phyloP scores from a whole-genome alignment of 495 filamentous ascomycete species.

The Emericellopsis terricola region DNA sequence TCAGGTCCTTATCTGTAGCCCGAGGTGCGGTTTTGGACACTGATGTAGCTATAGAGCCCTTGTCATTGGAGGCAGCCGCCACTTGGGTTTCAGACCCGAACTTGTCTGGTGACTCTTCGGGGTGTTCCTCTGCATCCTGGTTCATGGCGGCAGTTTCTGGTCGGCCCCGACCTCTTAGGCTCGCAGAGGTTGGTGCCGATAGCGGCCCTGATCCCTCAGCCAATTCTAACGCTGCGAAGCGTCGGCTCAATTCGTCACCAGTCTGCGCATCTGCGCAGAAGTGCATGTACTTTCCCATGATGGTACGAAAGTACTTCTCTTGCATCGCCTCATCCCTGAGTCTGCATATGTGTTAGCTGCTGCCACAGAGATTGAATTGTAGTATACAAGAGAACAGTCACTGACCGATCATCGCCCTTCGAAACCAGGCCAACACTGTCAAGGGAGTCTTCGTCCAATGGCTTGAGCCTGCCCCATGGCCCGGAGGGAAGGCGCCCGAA shows the following conservation, averaged over 20 bases:
- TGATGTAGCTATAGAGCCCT: too few relatives aligned
- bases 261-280: conserved; percentile 57
- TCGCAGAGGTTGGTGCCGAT: too few relatives aligned
- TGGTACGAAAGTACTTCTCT: conserved; percentile 68
- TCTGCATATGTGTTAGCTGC: conserved; percentile 34
- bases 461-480: conserved; percentile 53
- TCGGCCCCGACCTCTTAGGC: too few relatives aligned
- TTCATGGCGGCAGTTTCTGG: too few relatives aligned
- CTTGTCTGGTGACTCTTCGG: too few relatives aligned
- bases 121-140: too few relatives aligned
- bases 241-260: conserved; percentile 49
- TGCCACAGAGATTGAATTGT: too few relatives aligned
- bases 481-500: conserved; percentile 1
- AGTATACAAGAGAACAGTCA: too few relatives aligned
- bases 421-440: conserved; percentile 68
- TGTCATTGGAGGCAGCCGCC: too few relatives aligned
- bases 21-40: conserved; percentile 2
- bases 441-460: conserved; percentile 50
- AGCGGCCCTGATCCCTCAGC: conserved; percentile 3
- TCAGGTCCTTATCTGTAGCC: too few relatives aligned
- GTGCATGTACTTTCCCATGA: conserved; percentile 69
- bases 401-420: conserved; percentile 70
- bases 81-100: too few relatives aligned
- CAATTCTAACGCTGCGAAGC: conserved; percentile 48
- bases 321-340: conserved; percentile 59